Evolutionary conservation across 179 eudicot genomes (phyloP), one percentile per base, ranked within the genome.

Genomic region (Nepenthes alata): DNA sequence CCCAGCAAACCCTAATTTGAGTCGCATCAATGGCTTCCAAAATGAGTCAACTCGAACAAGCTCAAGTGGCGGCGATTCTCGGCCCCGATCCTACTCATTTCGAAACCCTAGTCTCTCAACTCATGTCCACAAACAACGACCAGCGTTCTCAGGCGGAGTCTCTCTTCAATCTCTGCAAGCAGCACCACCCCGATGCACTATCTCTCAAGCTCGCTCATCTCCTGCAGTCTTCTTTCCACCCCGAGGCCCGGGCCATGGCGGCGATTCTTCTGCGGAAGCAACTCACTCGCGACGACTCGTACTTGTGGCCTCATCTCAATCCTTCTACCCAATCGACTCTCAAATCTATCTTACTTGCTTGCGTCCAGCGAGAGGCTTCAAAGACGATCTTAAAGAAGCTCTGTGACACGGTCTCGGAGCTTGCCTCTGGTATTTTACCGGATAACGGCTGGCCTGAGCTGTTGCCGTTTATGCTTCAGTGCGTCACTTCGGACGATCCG

Each of bases 391-490:
- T 50, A 9, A 78, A 78, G 69, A 78, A 78, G 76, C 53, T 78
- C 4, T 74, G 79, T 35, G 82, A 78, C 37, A 71, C 79, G 13
- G 63, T 74, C 5, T 71, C 79, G 1, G 82, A 78, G 49, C 72
- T 78, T 9, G 79, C 76, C 1, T 55, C 74, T 13, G 57, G 52
- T 0, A 50, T 74, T 35, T 47, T 78, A 37, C 74, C 82, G 14
- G 74, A 65, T 11, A 50, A 57, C 15, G 61, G 51, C 0, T 78
- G 82, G 82, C 76, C 74, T 2, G 82, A 78, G 39, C 62, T 78
- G 34, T 63, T 78, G 34, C 82, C 82, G 2, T 78, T 78, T 13
- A 71, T 78, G 74, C 74, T 71, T 62, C 73, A 78, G 47, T 74
- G 74, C 50, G 74, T 78, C n/a, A 41, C 62, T 4, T 70, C 75